Evolutionary conservation across 257 asterid species (phyloP).

Genomic region (Solanum verrucosum): DNA sequence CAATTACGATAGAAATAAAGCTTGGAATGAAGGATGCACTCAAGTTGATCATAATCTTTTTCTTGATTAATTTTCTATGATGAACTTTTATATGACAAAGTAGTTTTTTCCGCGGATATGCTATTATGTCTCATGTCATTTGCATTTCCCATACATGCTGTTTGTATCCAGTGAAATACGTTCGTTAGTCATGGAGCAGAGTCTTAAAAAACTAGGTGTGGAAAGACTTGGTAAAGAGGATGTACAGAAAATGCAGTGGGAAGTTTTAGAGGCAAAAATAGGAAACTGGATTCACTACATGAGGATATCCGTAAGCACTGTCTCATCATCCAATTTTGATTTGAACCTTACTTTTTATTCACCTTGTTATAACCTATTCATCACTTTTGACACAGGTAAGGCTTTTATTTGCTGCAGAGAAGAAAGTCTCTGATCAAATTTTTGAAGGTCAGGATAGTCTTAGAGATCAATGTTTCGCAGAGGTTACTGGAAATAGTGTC

Average conservation of each 20-base stretch:
- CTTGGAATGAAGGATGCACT: too few species aligned
- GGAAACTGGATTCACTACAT: conserved; percentile 81
- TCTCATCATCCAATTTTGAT: background rate
- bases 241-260: conserved; percentile 98
- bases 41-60: background rate
- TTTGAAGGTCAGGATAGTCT: conserved; percentile 55
- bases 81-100: background rate
- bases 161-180: conserved; percentile 61
- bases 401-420: conserved; percentile 78
- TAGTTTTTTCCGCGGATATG: background rate
- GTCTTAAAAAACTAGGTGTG: conserved; percentile 80
- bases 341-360: background rate
- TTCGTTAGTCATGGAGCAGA: conserved; percentile 63
- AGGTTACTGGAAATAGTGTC: conserved; percentile 60
- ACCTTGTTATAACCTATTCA: background rate
- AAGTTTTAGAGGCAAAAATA: conserved; percentile 83
- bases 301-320: conserved; percentile 63
- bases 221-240: conserved; percentile 90
- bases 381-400: conserved; percentile 46
- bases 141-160: background rate
- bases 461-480: conserved; percentile 80
- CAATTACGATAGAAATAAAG: too few species aligned
- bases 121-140: background rate
- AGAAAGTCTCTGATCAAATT: conserved; percentile 66
- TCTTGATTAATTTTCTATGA: background rate